These are phyloP conservation scores for Acanthamoeba castellanii DNA, from an alignment of 208 protist genomes.

Conservation along the genomic window DNA sequence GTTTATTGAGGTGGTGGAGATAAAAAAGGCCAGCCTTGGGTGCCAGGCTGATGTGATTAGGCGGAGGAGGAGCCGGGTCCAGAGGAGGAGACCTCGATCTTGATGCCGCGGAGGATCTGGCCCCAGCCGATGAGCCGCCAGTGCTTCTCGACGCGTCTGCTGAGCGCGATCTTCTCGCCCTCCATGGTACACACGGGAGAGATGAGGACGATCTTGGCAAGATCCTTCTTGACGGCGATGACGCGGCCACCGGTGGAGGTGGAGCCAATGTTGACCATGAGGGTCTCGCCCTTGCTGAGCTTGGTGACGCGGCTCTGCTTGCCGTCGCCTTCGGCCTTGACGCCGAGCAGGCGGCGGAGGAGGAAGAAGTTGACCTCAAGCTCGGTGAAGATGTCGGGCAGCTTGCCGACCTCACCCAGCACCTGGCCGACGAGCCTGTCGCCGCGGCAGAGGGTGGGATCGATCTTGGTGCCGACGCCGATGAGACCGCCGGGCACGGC, in stretches of 20 bases:
- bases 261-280: conserved; percentile 99
- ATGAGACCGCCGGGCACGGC: conserved; percentile 99
- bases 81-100: conserved; percentile 68
- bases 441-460: conserved; percentile 98
- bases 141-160: conserved; percentile 97
- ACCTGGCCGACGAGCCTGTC: conserved; percentile 99
- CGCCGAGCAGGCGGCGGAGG: conserved; percentile 95
- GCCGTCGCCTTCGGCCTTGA: conserved; percentile 92
- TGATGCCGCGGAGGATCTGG: conserved; percentile 60
- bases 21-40: no score
- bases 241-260: conserved; percentile 98
- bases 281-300: conserved; percentile 96
- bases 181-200: conserved; percentile 97
- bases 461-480: conserved; percentile 99
- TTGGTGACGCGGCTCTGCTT: conserved; percentile 91
- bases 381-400: conserved; percentile 98
- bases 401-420: conserved; percentile 89
- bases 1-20: no score
- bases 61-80: background rate
- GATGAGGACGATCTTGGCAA: conserved; percentile 97
- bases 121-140: conserved; percentile 90
- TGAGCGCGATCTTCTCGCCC: conserved; percentile 98
- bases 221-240: conserved; percentile 94
- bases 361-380: conserved; percentile 99
- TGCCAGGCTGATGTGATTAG: background rate